Base-by-base conservation (phyloP, 2,329 filamentous ascomycete genomes). In the Macrophomina tecta region DNA sequence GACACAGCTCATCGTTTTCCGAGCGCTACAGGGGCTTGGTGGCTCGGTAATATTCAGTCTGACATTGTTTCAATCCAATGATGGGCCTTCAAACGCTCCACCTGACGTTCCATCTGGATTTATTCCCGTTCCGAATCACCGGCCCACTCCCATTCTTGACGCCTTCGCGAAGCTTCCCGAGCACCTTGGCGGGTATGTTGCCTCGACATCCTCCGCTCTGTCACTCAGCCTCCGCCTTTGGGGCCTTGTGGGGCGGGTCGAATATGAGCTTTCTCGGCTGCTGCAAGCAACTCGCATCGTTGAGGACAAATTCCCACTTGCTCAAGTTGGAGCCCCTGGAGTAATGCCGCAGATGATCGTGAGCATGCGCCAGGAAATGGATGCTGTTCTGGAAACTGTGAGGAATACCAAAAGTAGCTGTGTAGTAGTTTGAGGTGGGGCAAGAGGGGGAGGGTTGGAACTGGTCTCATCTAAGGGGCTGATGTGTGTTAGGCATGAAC, bases 1-100 rank as follows among this genome's bases (percentile, higher is more conserved):
- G 70, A 66, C 49, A 74, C 75, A 56, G 23, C 61, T 77, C 11
- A 81, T 83, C 63, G 69, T 77, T 3, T 77, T 77, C 51, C 76
- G 75, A 11, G 75, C 76, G 7, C 73, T 77, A 14, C 82, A 84
- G 70, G 82, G 83, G 8, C 74, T 84, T 1, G 82, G 82, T 7
- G 82, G 78, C 9, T 83, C 82, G 1, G 82, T 81, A 0, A 80
- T 83, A n/a, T 83, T 82, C 68, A 78, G 81, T 4, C 74, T 85
- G 46, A 49, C 46, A 49, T 9, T 11, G 18, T 18, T 18, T 18
- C 18, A 18, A 18, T 18, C n/a, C 46, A n/a, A 7, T 9, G 5
- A 28, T 0, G 9, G 4, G 16, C 16, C 6, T 23, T n/a, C 46
- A 5, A 11, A 1, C 46, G 2, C 46, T 30, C 11, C 46, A 11